Percentiles rank a stretch among this genome's conserved stretches.
These are phyloP conservation scores for Penicillium sp. DNA, from an alignment of 2,329 filamentous ascomycete species.

Conservation along the genomic window DNA sequence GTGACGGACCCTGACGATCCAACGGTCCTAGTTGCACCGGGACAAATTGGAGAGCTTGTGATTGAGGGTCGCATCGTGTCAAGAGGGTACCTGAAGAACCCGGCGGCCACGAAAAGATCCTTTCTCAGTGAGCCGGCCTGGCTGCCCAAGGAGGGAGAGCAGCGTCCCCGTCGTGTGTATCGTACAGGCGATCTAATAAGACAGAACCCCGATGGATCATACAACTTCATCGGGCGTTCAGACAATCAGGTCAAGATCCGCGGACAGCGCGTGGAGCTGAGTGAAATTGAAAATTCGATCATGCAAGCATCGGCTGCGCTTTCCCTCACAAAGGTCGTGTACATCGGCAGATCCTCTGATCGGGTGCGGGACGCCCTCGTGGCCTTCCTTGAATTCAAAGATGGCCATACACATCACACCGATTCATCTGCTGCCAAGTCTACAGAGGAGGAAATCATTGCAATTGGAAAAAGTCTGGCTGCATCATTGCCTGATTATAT, in stretches of 20 bases:
- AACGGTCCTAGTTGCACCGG: background rate
- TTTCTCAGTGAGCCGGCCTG: background rate
- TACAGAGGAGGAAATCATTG: background rate
- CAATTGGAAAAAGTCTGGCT: background rate
- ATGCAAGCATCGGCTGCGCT: background rate
- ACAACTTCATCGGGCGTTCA: conserved; percentile 3
- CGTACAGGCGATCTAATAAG: conserved; percentile 4
- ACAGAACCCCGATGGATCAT: background rate
- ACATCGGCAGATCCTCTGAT: background rate
- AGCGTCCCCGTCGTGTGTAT: background rate
- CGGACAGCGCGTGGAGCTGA: conserved; percentile 3
- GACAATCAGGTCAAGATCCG: conserved; percentile 5
- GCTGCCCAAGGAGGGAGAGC: background rate
- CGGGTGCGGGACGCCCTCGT: background rate
- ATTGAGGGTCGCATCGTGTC: background rate
- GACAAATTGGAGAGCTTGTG: background rate
- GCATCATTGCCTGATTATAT: background rate
- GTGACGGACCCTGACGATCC: background rate
- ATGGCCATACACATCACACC: background rate
- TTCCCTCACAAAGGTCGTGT: background rate
- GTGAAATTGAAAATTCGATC: conserved; percentile 1
- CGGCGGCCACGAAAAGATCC: background rate
- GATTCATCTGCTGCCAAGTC: background rate
- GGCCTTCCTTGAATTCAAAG: background rate
- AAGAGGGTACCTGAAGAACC: background rate